A percentile compares a stretch with the other conserved stretches of the same genome.
These are phyloP conservation scores for Syzygium grande DNA, from an alignment of 345 rosid genomes.

Conservation along the genomic window DNA sequence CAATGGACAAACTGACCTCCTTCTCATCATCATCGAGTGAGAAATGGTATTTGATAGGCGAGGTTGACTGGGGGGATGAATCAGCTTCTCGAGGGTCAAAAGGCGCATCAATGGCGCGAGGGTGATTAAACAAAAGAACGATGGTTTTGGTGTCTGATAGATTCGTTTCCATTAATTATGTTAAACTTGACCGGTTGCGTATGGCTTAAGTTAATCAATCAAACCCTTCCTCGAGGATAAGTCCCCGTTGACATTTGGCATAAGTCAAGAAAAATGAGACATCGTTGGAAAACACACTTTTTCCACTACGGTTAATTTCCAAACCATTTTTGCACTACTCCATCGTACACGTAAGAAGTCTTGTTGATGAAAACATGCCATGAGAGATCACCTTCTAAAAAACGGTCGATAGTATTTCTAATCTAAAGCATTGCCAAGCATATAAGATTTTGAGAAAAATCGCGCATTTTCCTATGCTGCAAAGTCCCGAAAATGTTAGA, in stretches of 20 bases:
- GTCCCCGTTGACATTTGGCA: not conserved
- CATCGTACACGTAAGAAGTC: not conserved
- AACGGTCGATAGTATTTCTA: not conserved
- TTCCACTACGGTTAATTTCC: not conserved
- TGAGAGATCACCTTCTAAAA: not conserved
- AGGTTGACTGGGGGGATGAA: not conserved
- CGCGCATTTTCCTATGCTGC: not conserved
- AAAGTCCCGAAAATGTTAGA: not conserved
- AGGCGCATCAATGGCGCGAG: not conserved
- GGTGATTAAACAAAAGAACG: not conserved
- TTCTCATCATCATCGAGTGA: not conserved
- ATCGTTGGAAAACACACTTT: not conserved
- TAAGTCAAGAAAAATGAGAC: not conserved
- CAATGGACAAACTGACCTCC: not conserved
- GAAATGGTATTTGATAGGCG: not conserved
- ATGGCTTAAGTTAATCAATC: not conserved
- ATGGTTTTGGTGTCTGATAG: not conserved
- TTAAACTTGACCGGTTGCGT: not conserved
- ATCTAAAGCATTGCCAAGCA: accelerated
- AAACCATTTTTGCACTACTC: not conserved
- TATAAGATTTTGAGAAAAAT: not conserved
- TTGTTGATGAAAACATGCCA: not conserved
- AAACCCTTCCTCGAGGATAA: not conserved
- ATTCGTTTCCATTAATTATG: not conserved
- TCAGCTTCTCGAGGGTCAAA: not conserved